phyloP scores from a whole-genome alignment of 2,329 filamentous ascomycete genomes.

The Penicillium brasilianum region DNA sequence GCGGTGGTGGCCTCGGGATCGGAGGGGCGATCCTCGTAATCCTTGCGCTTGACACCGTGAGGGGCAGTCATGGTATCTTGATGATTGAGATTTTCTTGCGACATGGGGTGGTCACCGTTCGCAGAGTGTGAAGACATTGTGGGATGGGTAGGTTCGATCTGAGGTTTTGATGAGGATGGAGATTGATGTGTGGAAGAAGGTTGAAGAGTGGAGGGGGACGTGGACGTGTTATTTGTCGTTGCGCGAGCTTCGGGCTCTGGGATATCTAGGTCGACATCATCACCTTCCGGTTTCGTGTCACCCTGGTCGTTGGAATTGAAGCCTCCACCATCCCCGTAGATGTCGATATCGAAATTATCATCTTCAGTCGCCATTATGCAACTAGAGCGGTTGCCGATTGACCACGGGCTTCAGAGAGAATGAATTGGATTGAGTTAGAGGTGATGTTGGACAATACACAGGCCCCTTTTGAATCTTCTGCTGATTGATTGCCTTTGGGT shows the following conservation, averaged over 20 bases:
- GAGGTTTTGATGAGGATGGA: constrained; percentile 9
- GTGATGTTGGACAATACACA: constrained; percentile 45
- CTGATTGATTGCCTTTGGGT: constrained; percentile 34
- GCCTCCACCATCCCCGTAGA: constrained; percentile 66
- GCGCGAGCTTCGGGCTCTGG: constrained; percentile 32
- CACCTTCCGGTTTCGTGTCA: constrained; percentile 47
- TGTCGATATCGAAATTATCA: constrained; percentile 73
- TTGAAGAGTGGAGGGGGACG: not conserved
- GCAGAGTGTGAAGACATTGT: constrained; percentile 2
- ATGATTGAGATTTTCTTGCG: constrained; percentile 27
- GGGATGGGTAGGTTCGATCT: constrained; percentile 13
- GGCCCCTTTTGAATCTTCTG: constrained; percentile 34
- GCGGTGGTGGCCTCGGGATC: constrained; percentile 70
- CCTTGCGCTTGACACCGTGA: constrained; percentile 68
- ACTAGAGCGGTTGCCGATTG: constrained; percentile 30
- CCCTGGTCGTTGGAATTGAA: constrained; percentile 56
- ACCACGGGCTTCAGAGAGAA: constrained; percentile 36
- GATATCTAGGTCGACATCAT: constrained; percentile 46
- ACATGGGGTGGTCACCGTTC: constrained; percentile 20
- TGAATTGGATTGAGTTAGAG: constrained; percentile 40
- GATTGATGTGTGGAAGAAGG: not conserved
- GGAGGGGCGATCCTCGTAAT: constrained; percentile 59
- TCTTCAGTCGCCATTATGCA: constrained; percentile 60
- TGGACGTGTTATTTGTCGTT: not conserved
- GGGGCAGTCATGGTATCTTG: constrained; percentile 45